Conservation (phyloP, 495 filamentous ascomycete genomes). For the Aspergillus mulundensis region DNA sequence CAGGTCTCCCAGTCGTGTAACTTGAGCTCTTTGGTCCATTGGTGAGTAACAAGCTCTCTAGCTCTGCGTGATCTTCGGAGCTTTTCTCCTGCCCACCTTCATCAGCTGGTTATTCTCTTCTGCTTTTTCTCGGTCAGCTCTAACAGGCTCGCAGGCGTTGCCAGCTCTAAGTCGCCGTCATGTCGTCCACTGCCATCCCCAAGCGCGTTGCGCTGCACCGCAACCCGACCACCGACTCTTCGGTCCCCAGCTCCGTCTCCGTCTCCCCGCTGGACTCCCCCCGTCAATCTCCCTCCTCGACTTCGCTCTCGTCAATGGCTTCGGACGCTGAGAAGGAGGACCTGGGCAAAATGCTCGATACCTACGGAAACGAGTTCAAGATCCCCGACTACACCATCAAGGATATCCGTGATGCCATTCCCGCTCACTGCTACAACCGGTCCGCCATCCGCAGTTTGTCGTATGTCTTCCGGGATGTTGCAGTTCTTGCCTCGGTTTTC, state of each 20-base stretch:
- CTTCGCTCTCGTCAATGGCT: conserved; percentile 84
- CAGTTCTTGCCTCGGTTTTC: conserved; percentile 52
- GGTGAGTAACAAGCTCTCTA: conserved; percentile 1
- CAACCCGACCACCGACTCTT: conserved; percentile 52
- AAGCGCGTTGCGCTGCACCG: conserved; percentile 50
- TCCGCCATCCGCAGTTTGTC: conserved; percentile 55
- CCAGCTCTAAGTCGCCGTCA: conserved; percentile 20
- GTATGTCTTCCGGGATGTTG: conserved; percentile 62
- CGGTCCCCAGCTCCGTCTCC: conserved; percentile 57
- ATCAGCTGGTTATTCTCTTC: background rate
- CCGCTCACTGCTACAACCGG: conserved; percentile 62
- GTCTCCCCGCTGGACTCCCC: conserved; percentile 68
- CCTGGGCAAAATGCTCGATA: conserved; percentile 58
- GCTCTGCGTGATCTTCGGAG: background rate
- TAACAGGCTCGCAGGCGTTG: background rate
- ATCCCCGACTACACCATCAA: conserved; percentile 70
- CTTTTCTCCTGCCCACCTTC: background rate
- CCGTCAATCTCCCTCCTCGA: conserved; percentile 74
- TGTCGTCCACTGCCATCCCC: conserved; percentile 58
- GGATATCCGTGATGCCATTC: conserved; percentile 60
- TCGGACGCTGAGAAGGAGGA: conserved; percentile 48
- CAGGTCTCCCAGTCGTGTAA: conserved; percentile 9
- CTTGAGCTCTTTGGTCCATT: conserved; percentile 11
- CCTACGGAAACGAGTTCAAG: conserved; percentile 66
- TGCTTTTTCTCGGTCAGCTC: background rate